These are phyloP conservation scores for Asterophora parasitica DNA, from an alignment of 768 basidiomycete species.

Conservation along the genomic window DNA sequence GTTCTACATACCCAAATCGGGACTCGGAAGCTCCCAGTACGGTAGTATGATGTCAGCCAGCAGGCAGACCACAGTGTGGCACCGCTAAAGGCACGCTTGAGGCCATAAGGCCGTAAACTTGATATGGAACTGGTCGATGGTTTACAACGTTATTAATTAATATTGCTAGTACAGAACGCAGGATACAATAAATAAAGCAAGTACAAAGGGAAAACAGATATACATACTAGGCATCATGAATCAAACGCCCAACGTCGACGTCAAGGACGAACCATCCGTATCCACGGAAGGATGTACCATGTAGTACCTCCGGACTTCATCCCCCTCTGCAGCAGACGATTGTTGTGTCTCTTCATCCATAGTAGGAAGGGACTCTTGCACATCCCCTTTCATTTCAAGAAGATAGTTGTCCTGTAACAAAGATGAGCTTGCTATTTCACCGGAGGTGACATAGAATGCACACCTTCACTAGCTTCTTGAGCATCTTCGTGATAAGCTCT, in stretches of 20 bases:
- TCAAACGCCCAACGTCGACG: conserved; percentile 24
- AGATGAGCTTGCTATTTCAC: conserved; percentile 2
- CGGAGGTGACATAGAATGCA: conserved; percentile 26
- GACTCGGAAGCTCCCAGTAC: neutral
- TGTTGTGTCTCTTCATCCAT: conserved; percentile 55
- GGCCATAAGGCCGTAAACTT: neutral
- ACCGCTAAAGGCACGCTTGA: too few relatives aligned
- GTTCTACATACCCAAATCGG: neutral
- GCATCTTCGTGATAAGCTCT: conserved; percentile 84
- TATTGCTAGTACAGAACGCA: conserved; percentile 11
- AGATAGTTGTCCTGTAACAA: conserved; percentile 72
- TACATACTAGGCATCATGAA: neutral
- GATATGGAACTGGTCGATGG: neutral
- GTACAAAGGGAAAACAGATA: too few relatives aligned
- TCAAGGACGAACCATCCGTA: conserved; percentile 51
- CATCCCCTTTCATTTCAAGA: conserved; percentile 78
- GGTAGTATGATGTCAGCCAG: too few relatives aligned
- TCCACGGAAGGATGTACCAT: conserved; percentile 91
- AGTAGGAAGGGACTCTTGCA: conserved; percentile 72
- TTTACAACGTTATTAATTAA: conserved; percentile 9
- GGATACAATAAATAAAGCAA: conserved; percentile 16
- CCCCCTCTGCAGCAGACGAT: conserved; percentile 46
- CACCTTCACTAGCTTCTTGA: conserved; percentile 93
- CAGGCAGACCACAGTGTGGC: too few relatives aligned
- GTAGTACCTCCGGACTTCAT: conserved; percentile 71